Percentiles rank a stretch among this genome's conserved stretches.
These are phyloP conservation scores for Heritiera fomes DNA, from an alignment of 345 rosid genomes.

Conservation along the genomic window DNA sequence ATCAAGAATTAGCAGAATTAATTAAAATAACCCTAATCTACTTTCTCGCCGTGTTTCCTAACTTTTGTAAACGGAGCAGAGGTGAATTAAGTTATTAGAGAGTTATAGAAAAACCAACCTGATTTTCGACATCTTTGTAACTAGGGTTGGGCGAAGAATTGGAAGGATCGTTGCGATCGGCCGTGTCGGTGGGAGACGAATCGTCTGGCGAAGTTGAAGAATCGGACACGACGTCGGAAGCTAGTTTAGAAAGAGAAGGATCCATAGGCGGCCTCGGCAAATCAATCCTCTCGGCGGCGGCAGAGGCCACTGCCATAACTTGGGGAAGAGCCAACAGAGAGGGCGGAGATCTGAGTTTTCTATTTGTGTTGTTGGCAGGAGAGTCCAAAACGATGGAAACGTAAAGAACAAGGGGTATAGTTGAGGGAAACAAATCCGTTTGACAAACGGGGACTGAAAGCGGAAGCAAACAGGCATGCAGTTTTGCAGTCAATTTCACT, in stretches of 20 bases:
- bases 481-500: constrained; percentile 26
- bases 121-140: constrained; percentile 47
- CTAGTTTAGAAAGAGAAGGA: constrained; percentile 32
- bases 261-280: constrained; percentile 35
- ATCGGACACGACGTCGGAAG: constrained; percentile 42
- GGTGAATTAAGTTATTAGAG: not conserved
- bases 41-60: not conserved
- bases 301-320: constrained; percentile 51
- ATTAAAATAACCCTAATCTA: constrained; percentile 2
- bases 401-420: not conserved
- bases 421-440: constrained; percentile 4
- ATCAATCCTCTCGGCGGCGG: constrained; percentile 39
- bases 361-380: not conserved
- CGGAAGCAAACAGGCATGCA: not conserved
- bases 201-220: constrained; percentile 36
- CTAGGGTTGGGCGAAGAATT: constrained; percentile 48
- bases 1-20: constrained; percentile 4
- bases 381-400: constrained; percentile 2
- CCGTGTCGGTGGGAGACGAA: constrained; percentile 42
- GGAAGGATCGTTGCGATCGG: constrained; percentile 54
- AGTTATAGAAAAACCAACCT: constrained; percentile 35
- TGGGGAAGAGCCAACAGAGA: constrained; percentile 1
- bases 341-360: constrained; percentile 9
- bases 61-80: not conserved
- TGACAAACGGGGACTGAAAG: constrained; percentile 6